A percentile compares a stretch with the other conserved stretches of the same genome.
Evolutionary conservation across 2,329 filamentous ascomycete genomes (phyloP).

Genomic region (Aspergillus pseudoglaucus): DNA sequence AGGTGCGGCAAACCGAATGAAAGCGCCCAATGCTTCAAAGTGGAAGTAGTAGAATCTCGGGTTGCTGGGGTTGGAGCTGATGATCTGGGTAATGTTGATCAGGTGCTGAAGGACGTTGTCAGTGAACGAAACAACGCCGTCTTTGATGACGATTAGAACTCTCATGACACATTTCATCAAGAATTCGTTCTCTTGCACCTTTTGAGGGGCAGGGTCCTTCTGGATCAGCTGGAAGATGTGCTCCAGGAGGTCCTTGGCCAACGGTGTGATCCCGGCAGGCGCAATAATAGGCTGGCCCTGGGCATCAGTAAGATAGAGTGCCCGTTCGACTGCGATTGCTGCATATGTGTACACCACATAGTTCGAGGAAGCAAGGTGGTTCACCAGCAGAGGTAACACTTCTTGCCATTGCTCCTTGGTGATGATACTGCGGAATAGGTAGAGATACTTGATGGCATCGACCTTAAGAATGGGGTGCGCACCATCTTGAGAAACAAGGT

Average conservation of each 20-base stretch:
- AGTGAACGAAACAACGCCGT: conserved; percentile 65
- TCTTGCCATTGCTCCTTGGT: conserved; percentile 87
- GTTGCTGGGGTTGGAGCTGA: conserved; percentile 92
- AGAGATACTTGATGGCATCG: conserved; percentile 95
- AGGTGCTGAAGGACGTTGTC: conserved; percentile 78
- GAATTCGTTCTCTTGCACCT: conserved; percentile 98
- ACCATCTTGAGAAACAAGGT: conserved; percentile 64
- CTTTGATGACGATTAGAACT: conserved; percentile 87
- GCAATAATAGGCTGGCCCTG: conserved; percentile 72
- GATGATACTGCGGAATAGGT: conserved; percentile 92
- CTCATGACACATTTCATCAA: conserved; percentile 98
- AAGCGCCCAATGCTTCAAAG: conserved; percentile 86
- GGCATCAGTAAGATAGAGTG: conserved; percentile 74
- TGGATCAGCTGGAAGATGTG: conserved; percentile 90
- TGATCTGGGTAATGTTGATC: conserved; percentile 82
- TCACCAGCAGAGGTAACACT: conserved; percentile 82
- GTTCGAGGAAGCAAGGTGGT: conserved; percentile 81
- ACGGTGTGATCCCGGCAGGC: conserved; percentile 67
- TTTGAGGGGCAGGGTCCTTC: conserved; percentile 74
- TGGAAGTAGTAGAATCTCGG: conserved; percentile 98
- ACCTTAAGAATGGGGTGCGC: conserved; percentile 86
- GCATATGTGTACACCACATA: conserved; percentile 98
- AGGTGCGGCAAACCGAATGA: conserved; percentile 69
- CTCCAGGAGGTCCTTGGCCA: conserved; percentile 77
- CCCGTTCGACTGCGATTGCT: conserved; percentile 90